phyloP scores from a whole-genome alignment of 2,329 filamentous ascomycete species.

The Plectosphaerella plurivora region DNA sequence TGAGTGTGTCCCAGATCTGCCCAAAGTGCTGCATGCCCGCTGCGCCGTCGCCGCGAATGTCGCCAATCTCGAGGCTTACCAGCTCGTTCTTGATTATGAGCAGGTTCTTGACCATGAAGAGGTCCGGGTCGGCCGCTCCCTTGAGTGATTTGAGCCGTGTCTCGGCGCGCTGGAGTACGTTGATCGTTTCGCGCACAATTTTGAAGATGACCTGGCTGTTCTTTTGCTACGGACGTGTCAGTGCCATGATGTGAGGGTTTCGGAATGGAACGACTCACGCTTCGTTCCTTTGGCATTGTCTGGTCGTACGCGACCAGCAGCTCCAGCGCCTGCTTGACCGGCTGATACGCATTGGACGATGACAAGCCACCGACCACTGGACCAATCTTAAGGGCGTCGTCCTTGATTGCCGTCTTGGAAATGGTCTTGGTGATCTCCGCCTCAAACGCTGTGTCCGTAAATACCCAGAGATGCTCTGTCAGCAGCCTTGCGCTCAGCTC shows the following conservation, averaged over 20 bases:
- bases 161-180: conserved; percentile 75
- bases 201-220: conserved; percentile 55
- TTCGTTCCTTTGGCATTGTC: conserved; percentile 59
- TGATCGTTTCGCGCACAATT: conserved; percentile 86
- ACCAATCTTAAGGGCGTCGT: conserved; percentile 45
- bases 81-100: conserved; percentile 95
- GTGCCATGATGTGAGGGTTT: neutral
- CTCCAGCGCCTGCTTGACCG: conserved; percentile 54
- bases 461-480: conserved; percentile 53
- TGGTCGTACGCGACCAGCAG: conserved; percentile 59
- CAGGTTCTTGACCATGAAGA: conserved; percentile 93
- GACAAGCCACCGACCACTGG: conserved; percentile 43
- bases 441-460: conserved; percentile 51
- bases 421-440: conserved; percentile 52
- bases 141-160: conserved; percentile 61
- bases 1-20: conserved; percentile 62
- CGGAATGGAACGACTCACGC: conserved; percentile 35
- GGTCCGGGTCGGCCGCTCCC: conserved; percentile 65
- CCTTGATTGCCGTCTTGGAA: conserved; percentile 39
- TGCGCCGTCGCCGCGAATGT: conserved; percentile 49
- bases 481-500: conserved; percentile 53
- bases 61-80: conserved; percentile 88
- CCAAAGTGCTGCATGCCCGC: conserved; percentile 56
- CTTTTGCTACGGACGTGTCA: conserved; percentile 29
- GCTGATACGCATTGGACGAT: conserved; percentile 53